Evolutionary conservation across 768 basidiomycete genomes (phyloP).

Genomic region (Psilocybe subaeruginosa): DNA sequence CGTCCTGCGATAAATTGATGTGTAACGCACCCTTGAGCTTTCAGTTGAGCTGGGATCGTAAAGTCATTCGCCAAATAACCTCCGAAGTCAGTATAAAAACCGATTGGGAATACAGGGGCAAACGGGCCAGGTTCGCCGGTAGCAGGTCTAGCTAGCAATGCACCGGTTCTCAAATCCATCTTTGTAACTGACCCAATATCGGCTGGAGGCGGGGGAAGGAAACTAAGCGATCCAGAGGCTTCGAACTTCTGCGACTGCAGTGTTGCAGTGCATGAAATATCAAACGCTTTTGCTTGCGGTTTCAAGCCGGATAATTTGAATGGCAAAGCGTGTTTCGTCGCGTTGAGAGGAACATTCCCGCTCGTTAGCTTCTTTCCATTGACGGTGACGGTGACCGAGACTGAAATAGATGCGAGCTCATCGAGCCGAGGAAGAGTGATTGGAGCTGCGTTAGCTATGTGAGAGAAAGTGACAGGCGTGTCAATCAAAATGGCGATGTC

Average conservation of each 20-base stretch:
- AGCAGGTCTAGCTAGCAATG: constrained; percentile 52
- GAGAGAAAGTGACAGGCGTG: constrained; percentile 47
- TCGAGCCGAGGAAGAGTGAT: constrained; percentile 33
- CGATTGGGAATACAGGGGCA: constrained; percentile 68
- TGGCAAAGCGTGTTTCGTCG: constrained; percentile 48
- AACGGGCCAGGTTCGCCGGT: constrained; percentile 52
- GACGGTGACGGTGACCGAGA: constrained; percentile 48
- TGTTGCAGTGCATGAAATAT: constrained; percentile 40
- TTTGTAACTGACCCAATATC: constrained; percentile 62
- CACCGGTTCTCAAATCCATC: constrained; percentile 64
- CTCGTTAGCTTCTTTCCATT: constrained; percentile 45
- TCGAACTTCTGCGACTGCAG: constrained; percentile 44
- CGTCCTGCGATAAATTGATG: neutral
- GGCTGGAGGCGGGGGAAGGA: constrained; percentile 49
- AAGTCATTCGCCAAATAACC: constrained; percentile 56
- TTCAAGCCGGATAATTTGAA: constrained; percentile 51
- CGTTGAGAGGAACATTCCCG: constrained; percentile 53
- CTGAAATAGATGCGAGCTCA: constrained; percentile 21
- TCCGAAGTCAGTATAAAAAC: constrained; percentile 72
- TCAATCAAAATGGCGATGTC: constrained; percentile 55
- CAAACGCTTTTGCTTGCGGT: constrained; percentile 43
- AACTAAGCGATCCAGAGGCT: constrained; percentile 46
- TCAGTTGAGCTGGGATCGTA: constrained; percentile 56
- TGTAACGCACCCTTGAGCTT: constrained; percentile 53
- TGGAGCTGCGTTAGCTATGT: constrained; percentile 49